Conservation (phyloP, 2,329 filamentous ascomycete species). For the Talaromyces rugulosus region DNA sequence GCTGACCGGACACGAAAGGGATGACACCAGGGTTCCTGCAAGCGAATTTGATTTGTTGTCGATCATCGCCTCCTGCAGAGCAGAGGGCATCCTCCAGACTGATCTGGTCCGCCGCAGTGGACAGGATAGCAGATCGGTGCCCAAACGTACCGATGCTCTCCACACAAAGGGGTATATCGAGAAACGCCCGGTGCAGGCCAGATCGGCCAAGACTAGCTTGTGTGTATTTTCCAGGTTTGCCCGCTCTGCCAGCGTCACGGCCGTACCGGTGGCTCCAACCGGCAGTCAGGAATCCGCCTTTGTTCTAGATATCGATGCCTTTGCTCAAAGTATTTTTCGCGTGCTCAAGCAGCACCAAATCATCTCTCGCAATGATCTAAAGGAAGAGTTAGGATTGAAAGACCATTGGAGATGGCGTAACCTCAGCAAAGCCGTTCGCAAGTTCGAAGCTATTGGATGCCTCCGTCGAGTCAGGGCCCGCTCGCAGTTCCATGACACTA, state of each 20-base stretch:
- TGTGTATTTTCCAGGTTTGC: slow-evolving; percentile 52
- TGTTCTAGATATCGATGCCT: slow-evolving; percentile 47
- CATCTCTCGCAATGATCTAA: slow-evolving; percentile 51
- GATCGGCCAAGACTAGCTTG: slow-evolving; percentile 52
- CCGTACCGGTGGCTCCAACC: slow-evolving; percentile 13
- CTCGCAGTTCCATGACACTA: slow-evolving; percentile 36
- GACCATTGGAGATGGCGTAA: slow-evolving; percentile 37
- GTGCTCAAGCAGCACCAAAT: slow-evolving; percentile 48
- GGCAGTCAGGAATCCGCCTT: slow-evolving; percentile 19
- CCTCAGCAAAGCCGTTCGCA: slow-evolving; percentile 40
- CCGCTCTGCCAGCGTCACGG: slow-evolving; percentile 15
- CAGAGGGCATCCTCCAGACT: slow-evolving; percentile 55
- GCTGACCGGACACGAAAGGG: slow-evolving; percentile 56
- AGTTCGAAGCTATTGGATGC: slow-evolving; percentile 43
- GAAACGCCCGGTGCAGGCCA: slow-evolving; percentile 49
- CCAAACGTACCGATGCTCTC: slow-evolving; percentile 56
- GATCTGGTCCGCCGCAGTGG: slow-evolving; percentile 52
- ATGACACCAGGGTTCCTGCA: slow-evolving; percentile 49
- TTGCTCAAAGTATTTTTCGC: slow-evolving; percentile 46
- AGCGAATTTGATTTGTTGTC: slow-evolving; percentile 56
- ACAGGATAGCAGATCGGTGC: slow-evolving; percentile 63
- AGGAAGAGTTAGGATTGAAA: slow-evolving; percentile 41
- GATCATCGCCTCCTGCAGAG: slow-evolving; percentile 54
- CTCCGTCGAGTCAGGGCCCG: slow-evolving; percentile 40
- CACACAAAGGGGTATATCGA: slow-evolving; percentile 58